Evolutionary conservation across 2,329 filamentous ascomycete species (phyloP), one percentile per base, ranked within the genome.

Genomic region (Fusarium piperis): DNA sequence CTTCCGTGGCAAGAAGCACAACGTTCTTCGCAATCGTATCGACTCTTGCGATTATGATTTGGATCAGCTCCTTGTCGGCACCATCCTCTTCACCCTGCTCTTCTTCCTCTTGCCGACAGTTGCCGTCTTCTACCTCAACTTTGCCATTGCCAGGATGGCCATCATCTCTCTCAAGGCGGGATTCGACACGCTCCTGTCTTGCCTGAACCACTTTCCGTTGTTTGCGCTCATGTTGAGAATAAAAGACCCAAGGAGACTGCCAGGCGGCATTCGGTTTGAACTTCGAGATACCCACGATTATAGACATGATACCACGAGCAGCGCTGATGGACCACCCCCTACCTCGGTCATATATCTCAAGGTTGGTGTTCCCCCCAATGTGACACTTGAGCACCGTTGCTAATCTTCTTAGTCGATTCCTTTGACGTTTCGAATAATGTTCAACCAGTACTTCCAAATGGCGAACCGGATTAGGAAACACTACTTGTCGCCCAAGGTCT

Each of bases 41-140:
- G 96, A 99, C 80, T 97, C 95, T 52, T 99, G 96, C 85, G 96
- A 98, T 83, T 99, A 99, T 83, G 96, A 98, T 79, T 89, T 99
- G 26, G 96, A 99, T 79, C 97, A 99, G 82, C 89, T 99, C 5
- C 90, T 99, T 8, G 91, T 99, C 9, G 96, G 96, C 67, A 99
- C 96, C 1, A 98, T 99, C 66, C 86, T 99, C 20, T 99, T 99
- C 79, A 98, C 96, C 0, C 85, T 99, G 9, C 88, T 99, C 2
- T 97, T 97, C 83, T 99, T 98, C 80, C 87, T 99, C 16, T 86
- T 99, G 4, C 96, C 96, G 0, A 99, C 96, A 0, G 94, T 99
- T 26, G 90, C 95, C 59, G 96, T 99, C 46, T 99, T 98, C 80
- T 99, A 99, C 78, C 87, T 98, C 66, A 97, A 97, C 44, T 99